Percentiles rank a stretch among this genome's conserved stretches.
Evolutionary conservation across 345 rosid genomes (phyloP).

Genomic region (Gossypium turneri): DNA sequence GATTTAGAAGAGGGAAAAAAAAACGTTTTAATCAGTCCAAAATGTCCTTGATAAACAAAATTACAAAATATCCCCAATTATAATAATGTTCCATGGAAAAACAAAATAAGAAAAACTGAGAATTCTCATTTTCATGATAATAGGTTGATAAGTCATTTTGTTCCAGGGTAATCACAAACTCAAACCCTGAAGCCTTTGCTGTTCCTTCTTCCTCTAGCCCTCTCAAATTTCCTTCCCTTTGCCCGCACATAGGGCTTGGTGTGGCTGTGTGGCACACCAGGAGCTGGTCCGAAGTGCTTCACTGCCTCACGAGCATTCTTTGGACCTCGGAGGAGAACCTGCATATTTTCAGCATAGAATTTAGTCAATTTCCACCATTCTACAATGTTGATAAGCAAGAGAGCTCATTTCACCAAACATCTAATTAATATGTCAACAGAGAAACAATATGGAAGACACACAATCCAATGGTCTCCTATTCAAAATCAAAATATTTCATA

Average conservation of each 20-base stretch:
- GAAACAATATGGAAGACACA: not conserved
- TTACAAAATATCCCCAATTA: not conserved
- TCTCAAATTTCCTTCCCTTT: slow-evolving; percentile 65
- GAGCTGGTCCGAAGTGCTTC: slow-evolving; percentile 79
- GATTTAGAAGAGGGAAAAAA: not conserved
- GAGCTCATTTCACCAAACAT: not conserved
- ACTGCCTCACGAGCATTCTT: slow-evolving; percentile 74
- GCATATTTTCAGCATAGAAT: not conserved
- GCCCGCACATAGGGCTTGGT: slow-evolving; percentile 63
- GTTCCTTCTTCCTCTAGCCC: slow-evolving; percentile 67
- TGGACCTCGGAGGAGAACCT: slow-evolving; percentile 71
- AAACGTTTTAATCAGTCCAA: not conserved
- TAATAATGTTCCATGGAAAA: not conserved
- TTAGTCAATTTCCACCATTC: not conserved
- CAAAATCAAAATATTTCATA: not conserved
- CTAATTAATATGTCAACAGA: not conserved
- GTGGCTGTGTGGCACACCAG: slow-evolving; percentile 80
- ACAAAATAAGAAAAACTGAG: not conserved
- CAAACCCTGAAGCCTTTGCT: slow-evolving; percentile 66
- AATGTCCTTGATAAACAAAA: not conserved
- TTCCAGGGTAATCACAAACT: slow-evolving; percentile 3
- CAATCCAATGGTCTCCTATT: not conserved
- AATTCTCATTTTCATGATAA: not conserved
- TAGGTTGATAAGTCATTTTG: not conserved
- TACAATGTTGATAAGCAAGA: not conserved